A percentile compares a stretch with the other conserved stretches of the same genome.
Evolutionary conservation across 345 rosid species (phyloP).

Genomic region (Mangifera indica): DNA sequence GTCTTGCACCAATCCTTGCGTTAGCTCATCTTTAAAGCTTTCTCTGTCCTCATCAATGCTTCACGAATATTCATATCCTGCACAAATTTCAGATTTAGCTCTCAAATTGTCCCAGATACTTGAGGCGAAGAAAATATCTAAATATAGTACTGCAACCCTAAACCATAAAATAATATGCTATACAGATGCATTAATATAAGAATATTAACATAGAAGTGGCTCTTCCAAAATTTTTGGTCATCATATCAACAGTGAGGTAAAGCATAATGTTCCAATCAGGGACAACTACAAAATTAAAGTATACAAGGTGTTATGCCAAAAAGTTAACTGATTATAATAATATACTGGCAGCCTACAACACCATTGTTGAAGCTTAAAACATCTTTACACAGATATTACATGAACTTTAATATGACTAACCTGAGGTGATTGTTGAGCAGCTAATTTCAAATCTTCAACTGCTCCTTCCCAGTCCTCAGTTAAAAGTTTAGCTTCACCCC

Average conservation of each 20-base stretch:
- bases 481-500: conserved; percentile 95
- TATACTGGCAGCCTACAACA: background rate
- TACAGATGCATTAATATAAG: background rate
- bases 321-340: background rate
- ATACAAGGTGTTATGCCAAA: background rate
- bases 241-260: background rate
- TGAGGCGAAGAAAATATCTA: background rate
- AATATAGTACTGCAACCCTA: too few relatives aligned
- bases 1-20: conserved; percentile 96
- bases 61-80: conserved; percentile 85
- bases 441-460: conserved; percentile 78
- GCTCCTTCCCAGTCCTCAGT: conserved; percentile 99
- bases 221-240: background rate
- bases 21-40: conserved; percentile 93
- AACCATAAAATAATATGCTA: background rate
- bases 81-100: conserved; percentile 11
- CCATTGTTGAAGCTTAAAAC: background rate
- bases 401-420: conserved; percentile 36
- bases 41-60: conserved; percentile 82
- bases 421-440: conserved; percentile 87
- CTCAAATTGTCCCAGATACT: background rate
- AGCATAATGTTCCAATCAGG: background rate
- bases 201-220: background rate
- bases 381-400: background rate
- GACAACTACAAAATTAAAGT: background rate